A percentile compares a stretch with the other conserved stretches of the same genome.
phyloP scores from a whole-genome alignment of 148 eudicot genomes.

The Rhododendron simsii region DNA sequence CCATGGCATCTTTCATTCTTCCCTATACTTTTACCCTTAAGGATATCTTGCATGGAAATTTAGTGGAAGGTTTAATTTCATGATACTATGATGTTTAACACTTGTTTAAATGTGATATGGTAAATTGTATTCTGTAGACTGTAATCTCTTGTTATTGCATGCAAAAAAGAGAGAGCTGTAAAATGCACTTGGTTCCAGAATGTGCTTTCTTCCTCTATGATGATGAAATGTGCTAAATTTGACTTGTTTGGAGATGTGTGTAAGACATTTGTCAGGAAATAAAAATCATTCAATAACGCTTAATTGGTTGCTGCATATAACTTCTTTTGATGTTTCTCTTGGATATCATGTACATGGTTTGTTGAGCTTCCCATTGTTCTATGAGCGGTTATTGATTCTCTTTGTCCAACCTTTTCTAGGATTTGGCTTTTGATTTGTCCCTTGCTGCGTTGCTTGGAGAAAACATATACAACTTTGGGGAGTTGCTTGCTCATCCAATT shows the following conservation, averaged over 20 bases:
- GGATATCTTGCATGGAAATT: background rate
- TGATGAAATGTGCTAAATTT: background rate
- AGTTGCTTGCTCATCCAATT: conserved; percentile 96
- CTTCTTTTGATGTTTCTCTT: conserved; percentile 4
- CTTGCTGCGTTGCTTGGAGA: conserved; percentile 88
- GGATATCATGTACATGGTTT: conserved; percentile 9
- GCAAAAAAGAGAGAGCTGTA: background rate
- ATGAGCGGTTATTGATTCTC: background rate
- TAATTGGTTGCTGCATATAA: background rate
- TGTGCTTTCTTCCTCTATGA: background rate
- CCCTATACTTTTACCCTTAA: background rate
- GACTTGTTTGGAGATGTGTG: background rate
- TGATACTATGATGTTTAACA: background rate
- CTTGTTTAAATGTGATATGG: background rate
- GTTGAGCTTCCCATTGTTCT: conserved; percentile 6
- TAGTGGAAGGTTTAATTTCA: background rate
- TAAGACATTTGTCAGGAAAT: background rate
- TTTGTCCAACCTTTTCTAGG: conserved; percentile 40
- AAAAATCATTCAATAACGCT: background rate
- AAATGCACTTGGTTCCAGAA: background rate
- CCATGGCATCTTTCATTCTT: background rate
- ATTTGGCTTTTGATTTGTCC: conserved; percentile 90
- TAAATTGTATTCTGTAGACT: background rate
- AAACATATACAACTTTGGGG: conserved; percentile 96
- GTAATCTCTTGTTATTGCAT: background rate